Evolutionary conservation across 192 early-diverging fungal genomes (phyloP), one percentile per base, ranked within the genome.

Genomic region (Mortierella hygrophila): DNA sequence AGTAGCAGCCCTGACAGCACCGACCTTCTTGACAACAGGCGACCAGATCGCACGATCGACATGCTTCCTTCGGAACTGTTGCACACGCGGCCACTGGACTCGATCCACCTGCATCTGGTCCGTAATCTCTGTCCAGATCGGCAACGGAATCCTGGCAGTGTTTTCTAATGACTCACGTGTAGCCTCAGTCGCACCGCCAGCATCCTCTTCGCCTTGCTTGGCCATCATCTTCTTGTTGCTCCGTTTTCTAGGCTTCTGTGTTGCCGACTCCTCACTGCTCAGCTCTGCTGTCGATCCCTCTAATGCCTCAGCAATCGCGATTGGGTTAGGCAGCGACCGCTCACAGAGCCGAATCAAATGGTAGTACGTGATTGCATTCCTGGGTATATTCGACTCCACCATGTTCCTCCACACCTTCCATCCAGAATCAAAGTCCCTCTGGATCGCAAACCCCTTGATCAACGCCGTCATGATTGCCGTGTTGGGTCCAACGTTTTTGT

Each of bases 321-420:
- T 74, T 8, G 73, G 73, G 26, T 80, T 54, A 15, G 70, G 78
- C 44, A 80, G 42, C 23, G 84, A 81, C 40, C 84, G 74, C 35
- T 86, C 75, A 63, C 84, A 86, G 23, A 86, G 84, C 60, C 84
- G 84, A 52, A 86, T 70, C 70, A 86, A 42, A 54, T 86, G 84
- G 29, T 86, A 70, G 46, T 86, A 86, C 0, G 84, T 86, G 47
- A 86, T 72, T 38, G 37, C 79, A 20, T 86, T 86, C 60, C 84
- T 76, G 26, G 84, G 84, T 23, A 86, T 86, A 35, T 80, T 69
- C 13, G 42, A 46, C 44, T 86, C 70, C 1, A 86, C n/a, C 84
- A 86, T 86, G 44, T 80, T 69, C 47, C 35, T 71, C 84, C 84
- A 86, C 13, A 79, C 78, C 52, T 60, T 80, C 79, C 79, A 81